Base-by-base conservation (phyloP, 208 protist genomes). In the Blechomonas ayalai region DNA sequence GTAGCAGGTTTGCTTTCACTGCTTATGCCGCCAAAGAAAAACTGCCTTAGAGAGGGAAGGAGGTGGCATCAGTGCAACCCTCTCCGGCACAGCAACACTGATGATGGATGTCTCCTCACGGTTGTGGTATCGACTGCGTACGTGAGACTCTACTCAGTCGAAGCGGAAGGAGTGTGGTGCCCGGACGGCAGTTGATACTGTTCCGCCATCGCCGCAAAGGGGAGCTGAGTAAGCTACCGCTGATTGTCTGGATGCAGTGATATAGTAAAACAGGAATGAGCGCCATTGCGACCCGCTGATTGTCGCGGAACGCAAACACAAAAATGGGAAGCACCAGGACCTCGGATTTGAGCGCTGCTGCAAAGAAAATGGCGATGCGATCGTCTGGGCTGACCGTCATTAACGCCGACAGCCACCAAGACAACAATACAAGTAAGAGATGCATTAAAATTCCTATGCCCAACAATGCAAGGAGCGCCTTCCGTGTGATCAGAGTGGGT, bases 121-220 rank as follows among this genome's bases (percentile, higher is more conserved):
- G n/a, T n/a, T n/a, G n/a, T n/a, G n/a, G n/a, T n/a, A n/a, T n/a
- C n/a, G n/a, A n/a, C n/a, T n/a, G n/a, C n/a, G n/a, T 46, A 5
- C 47, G 44, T 13, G 27, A 22, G 6, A 32, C 12, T 36, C 61
- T 56, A 33, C 48, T 66, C 3, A 67, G 42, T 18, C 65, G 51
- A 22, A 54, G 53, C 12, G 65, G 65, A 28, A 73, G 52, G 2
- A 73, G 44, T 16, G 53, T 63, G 4, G 65, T 73, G 9, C 65
- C 65, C 2, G 65, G 65, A 6, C 65, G 58, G 36, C 65, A 73
- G 43, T 67, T 66, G 19, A 55, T 50, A 16, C 44, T 40, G 34
- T 31, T 63, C 20, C 65, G 24, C 65, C 65, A 73, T 12, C 52
- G 52, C 22, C 59, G 58, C 31, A 73, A 10, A 23, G 52, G 43